These are phyloP conservation scores for Colletotrichum sojae DNA, from an alignment of 2,329 filamentous ascomycete species.

Conservation along the genomic window DNA sequence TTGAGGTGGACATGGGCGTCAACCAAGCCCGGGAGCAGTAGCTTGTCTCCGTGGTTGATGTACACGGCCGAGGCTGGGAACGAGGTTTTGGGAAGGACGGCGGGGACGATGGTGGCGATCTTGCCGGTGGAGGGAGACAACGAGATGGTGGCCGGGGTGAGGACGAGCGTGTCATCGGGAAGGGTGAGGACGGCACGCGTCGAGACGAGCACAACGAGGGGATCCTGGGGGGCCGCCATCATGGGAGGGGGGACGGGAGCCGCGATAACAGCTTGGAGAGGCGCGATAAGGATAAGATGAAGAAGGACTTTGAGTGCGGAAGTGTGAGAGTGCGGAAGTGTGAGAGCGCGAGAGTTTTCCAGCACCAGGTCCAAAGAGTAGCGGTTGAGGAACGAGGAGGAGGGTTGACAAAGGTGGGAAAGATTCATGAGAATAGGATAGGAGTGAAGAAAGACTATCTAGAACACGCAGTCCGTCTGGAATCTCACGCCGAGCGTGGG, in stretches of 20 bases:
- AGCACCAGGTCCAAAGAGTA: no score
- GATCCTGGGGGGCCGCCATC: constrained; percentile 51
- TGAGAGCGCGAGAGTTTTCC: background rate
- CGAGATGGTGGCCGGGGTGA: constrained; percentile 87
- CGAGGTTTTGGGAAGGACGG: constrained; percentile 79
- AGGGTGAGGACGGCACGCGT: constrained; percentile 85
- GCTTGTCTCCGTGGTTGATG: constrained; percentile 85
- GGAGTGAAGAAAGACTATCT: background rate
- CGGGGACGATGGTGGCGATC: constrained; percentile 82
- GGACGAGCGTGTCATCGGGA: constrained; percentile 69
- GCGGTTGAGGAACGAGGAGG: no score
- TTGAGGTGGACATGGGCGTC: constrained; percentile 98
- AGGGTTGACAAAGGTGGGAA: background rate
- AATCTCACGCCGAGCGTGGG: background rate
- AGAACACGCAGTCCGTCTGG: background rate
- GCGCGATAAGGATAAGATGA: constrained; percentile 15
- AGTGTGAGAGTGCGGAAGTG: background rate
- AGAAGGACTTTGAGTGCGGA: background rate
- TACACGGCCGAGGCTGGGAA: constrained; percentile 84
- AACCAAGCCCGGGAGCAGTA: constrained; percentile 91
- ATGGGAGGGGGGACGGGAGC: constrained; percentile 28
- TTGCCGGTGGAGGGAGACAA: constrained; percentile 86
- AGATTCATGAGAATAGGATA: background rate
- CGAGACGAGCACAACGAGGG: constrained; percentile 83
- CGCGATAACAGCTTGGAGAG: constrained; percentile 23